A percentile compares a stretch with the other conserved stretches of the same genome.
Evolutionary conservation across 2,329 filamentous ascomycete species (phyloP).

Genomic region (Aspergillus tubingensis): DNA sequence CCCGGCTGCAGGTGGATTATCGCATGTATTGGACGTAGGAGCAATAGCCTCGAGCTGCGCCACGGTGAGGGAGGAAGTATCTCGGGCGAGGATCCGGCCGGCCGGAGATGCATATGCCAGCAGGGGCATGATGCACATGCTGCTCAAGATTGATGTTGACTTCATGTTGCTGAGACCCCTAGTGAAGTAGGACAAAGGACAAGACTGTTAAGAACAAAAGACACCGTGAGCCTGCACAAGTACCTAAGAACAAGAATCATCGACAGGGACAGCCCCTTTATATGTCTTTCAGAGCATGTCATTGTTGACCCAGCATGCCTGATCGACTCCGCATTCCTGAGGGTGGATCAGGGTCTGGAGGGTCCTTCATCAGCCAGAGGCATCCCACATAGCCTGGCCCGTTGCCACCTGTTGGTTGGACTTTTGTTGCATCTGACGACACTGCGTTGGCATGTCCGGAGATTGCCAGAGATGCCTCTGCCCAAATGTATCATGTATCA

Average conservation of each 20-base stretch:
- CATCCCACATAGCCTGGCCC: background rate
- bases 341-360: background rate
- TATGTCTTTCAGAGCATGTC: background rate
- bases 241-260: background rate
- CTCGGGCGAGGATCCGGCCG: background rate
- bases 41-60: conserved; percentile 50
- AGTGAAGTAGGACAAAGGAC: conserved; percentile 8
- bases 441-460: background rate
- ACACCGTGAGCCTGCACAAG: background rate
- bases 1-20: conserved; percentile 43
- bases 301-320: conserved; percentile 4
- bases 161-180: conserved; percentile 13
- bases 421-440: background rate
- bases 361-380: background rate
- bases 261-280: conserved; percentile 7
- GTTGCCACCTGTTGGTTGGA: background rate
- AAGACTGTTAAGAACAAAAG: conserved; percentile 1
- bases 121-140: conserved; percentile 21
- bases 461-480: background rate
- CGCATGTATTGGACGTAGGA: conserved; percentile 60
- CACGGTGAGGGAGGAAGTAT: conserved; percentile 24
- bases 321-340: background rate
- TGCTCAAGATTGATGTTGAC: conserved; percentile 2
- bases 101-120: conserved; percentile 9
- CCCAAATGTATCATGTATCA: background rate